phyloP scores from a whole-genome alignment of 2,329 filamentous ascomycete genomes.

The Berkeleyomyces rouxiae region DNA sequence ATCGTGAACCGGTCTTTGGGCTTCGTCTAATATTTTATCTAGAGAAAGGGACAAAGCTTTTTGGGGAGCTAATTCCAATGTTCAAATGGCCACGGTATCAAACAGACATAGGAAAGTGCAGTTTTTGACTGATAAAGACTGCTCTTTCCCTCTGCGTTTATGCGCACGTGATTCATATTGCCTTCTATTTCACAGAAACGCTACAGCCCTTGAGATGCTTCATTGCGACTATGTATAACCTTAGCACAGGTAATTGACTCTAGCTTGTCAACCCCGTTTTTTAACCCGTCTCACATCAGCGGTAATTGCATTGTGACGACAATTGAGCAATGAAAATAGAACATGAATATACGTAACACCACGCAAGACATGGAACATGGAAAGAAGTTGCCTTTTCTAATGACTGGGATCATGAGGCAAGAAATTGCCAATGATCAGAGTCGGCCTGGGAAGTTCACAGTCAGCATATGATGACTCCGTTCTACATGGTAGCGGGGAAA shows the following conservation, averaged over 20 bases:
- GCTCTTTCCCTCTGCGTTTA: not conserved
- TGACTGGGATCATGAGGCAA: constrained; percentile 56
- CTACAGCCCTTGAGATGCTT: not conserved
- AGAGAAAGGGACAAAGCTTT: not conserved
- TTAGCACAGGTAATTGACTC: not conserved
- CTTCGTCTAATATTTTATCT: no score
- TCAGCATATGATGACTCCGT: not conserved
- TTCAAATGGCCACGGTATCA: not conserved
- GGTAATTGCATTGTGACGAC: not conserved
- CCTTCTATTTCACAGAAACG: no score
- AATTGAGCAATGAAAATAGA: not conserved
- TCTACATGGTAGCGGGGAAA: constrained; percentile 11
- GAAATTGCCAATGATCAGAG: constrained; percentile 92
- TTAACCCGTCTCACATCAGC: not conserved
- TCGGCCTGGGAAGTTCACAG: constrained; percentile 43
- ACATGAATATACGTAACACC: not conserved
- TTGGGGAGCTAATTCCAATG: not conserved
- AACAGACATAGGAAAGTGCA: not conserved
- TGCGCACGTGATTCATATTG: not conserved
- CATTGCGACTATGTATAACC: not conserved
- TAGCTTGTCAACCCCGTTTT: not conserved
- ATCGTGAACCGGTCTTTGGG: not conserved
- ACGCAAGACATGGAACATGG: not conserved
- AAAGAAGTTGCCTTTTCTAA: not conserved
- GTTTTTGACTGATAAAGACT: not conserved